Evolutionary conservation across 1,139 yeast genomes (phyloP).

Genomic region (Citeromyces hawaiiensis): DNA sequence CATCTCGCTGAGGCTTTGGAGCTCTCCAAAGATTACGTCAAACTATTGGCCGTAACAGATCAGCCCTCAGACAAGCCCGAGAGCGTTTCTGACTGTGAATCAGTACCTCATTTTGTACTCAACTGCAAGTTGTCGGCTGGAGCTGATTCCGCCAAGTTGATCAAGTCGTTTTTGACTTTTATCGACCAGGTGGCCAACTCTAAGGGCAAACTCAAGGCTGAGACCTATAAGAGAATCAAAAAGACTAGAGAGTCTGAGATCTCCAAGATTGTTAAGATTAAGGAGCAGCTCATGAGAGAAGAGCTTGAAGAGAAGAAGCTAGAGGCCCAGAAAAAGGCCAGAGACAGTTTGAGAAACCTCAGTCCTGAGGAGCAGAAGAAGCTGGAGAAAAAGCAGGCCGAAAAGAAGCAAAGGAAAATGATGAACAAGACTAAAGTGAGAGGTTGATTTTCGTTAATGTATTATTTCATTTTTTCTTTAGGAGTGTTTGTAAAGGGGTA

Average conservation of each 20-base stretch:
- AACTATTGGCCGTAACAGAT: slow-evolving; percentile 71
- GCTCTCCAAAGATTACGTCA: slow-evolving; percentile 39
- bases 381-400: slow-evolving; percentile 58
- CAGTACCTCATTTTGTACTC: slow-evolving; percentile 42
- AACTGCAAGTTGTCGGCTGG: slow-evolving; percentile 34
- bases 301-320: slow-evolving; percentile 56
- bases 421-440: slow-evolving; percentile 17
- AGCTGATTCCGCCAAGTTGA: slow-evolving; percentile 28
- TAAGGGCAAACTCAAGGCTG: slow-evolving; percentile 40
- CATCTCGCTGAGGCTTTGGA: slow-evolving; percentile 34
- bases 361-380: slow-evolving; percentile 67
- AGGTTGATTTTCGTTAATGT: slow-evolving; percentile 6
- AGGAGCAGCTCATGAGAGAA: slow-evolving; percentile 54
- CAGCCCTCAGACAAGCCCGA: slow-evolving; percentile 61
- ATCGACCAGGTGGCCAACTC: slow-evolving; percentile 18
- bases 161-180: slow-evolving; percentile 34
- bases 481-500: neutral
- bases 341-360: slow-evolving; percentile 39
- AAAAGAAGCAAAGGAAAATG: slow-evolving; percentile 17
- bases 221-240: slow-evolving; percentile 61
- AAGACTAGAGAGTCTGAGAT: slow-evolving; percentile 59
- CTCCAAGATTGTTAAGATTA: slow-evolving; percentile 40
- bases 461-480: neutral
- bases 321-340: slow-evolving; percentile 52
- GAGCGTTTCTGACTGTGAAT: slow-evolving; percentile 32